Evolutionary conservation across 2,329 filamentous ascomycete species (phyloP).

Genomic region (Bipolaris victoriae): DNA sequence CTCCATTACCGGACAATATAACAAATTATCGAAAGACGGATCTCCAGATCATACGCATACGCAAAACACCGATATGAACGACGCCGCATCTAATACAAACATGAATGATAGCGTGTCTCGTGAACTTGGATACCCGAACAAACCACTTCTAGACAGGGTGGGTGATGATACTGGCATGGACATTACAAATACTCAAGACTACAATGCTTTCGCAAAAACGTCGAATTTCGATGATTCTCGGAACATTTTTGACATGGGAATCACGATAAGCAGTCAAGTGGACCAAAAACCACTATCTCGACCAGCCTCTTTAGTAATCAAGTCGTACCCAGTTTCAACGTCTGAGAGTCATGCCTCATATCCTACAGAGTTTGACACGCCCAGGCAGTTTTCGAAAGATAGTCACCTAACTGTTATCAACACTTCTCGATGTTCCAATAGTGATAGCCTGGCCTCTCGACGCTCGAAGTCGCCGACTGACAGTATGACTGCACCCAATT

Average conservation of each 20-base stretch:
- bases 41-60: slow-evolving; percentile 32
- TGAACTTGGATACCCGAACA: not conserved
- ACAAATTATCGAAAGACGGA: slow-evolving; percentile 18
- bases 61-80: slow-evolving; percentile 29
- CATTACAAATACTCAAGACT: not conserved
- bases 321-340: slow-evolving; percentile 4
- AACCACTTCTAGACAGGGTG: no score
- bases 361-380: slow-evolving; percentile 20
- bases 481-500: slow-evolving; percentile 22
- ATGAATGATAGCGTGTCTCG: not conserved
- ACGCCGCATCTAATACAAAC: not conserved
- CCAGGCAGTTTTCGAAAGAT: slow-evolving; percentile 51
- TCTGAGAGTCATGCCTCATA: slow-evolving; percentile 14
- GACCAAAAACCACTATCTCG: not conserved
- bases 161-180: not conserved
- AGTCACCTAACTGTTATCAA: slow-evolving; percentile 53
- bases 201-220: not conserved
- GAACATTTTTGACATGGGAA: not conserved
- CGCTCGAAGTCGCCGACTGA: slow-evolving; percentile 23
- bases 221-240: not conserved
- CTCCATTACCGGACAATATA: slow-evolving; percentile 34
- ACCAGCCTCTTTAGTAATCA: not conserved
- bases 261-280: not conserved
- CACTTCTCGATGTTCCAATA: slow-evolving; percentile 39
- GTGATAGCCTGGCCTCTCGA: slow-evolving; percentile 32